phyloP scores from a whole-genome alignment of 768 basidiomycete genomes.

The Mycena metata region DNA sequence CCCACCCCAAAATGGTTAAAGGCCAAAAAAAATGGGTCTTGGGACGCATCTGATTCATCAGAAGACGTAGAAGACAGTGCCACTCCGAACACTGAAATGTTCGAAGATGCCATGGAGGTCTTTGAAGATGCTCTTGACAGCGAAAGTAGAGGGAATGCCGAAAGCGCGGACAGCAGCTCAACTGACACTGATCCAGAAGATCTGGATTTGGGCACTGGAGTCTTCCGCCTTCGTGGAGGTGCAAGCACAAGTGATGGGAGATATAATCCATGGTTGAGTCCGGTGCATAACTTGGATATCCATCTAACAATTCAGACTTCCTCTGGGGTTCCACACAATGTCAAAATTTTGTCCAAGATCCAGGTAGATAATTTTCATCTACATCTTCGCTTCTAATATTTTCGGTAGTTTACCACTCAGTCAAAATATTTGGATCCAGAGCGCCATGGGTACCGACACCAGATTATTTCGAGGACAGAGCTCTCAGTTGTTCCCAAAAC shows the following conservation, averaged over 20 bases:
- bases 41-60: no score
- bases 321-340: background rate
- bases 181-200: no score
- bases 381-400: background rate
- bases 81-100: no score
- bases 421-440: background rate
- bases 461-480: background rate
- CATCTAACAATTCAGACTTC: background rate
- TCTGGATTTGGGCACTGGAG: background rate
- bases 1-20: background rate
- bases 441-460: background rate
- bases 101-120: no score
- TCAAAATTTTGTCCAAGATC: background rate
- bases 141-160: no score
- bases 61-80: no score
- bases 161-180: no score
- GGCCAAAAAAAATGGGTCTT: no score
- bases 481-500: background rate
- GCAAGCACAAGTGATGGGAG: background rate
- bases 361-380: background rate
- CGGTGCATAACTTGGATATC: background rate
- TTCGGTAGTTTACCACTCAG: background rate
- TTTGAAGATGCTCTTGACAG: no score
- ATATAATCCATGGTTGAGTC: background rate
- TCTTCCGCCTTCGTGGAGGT: background rate